Conservation (phyloP, 75 land plant species). For the Isoetes taiwanensis region DNA sequence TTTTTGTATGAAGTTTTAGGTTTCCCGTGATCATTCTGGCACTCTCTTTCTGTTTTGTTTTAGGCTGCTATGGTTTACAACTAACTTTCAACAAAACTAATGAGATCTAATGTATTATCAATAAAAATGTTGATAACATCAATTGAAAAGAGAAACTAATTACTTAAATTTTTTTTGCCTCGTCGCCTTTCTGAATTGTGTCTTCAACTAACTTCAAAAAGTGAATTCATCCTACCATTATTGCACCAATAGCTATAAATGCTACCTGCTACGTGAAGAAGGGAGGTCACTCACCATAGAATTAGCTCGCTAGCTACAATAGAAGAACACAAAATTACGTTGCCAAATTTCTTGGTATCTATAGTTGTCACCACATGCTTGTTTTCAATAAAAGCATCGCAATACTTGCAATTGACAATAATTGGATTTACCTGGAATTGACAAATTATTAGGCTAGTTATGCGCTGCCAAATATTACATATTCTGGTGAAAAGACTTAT, state of each 20-base stretch:
- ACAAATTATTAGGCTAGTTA: neutral
- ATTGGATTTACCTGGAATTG: slow-evolving; percentile 76
- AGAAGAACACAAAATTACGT: too few relatives aligned
- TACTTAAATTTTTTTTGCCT: slow-evolving; percentile 38
- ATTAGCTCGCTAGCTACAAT: neutral
- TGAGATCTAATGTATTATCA: too few relatives aligned
- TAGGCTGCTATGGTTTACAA: too few relatives aligned
- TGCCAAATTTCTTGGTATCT: slow-evolving; percentile 66
- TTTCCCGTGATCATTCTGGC: neutral
- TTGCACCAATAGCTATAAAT: slow-evolving; percentile 93
- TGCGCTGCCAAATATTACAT: neutral
- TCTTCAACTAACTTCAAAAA: slow-evolving; percentile 56
- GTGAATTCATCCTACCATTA: slow-evolving; percentile 90
- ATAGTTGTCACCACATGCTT: slow-evolving; percentile 68
- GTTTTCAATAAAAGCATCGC: slow-evolving; percentile 93
- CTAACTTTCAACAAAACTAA: too few relatives aligned
- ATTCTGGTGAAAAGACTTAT: slow-evolving; percentile 20
- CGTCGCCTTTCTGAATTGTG: slow-evolving; percentile 68
- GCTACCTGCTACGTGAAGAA: slow-evolving; percentile 48
- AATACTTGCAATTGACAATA: slow-evolving; percentile 91
- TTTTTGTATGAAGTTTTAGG: neutral
- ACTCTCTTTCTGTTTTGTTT: too few relatives aligned
- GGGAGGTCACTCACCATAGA: neutral
- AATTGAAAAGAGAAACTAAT: too few relatives aligned
- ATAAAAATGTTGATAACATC: too few relatives aligned